Evolutionary conservation across 176 grass and related monocot genomes (phyloP), one percentile per base, ranked within the genome.

Genomic region (Zea luxurians): DNA sequence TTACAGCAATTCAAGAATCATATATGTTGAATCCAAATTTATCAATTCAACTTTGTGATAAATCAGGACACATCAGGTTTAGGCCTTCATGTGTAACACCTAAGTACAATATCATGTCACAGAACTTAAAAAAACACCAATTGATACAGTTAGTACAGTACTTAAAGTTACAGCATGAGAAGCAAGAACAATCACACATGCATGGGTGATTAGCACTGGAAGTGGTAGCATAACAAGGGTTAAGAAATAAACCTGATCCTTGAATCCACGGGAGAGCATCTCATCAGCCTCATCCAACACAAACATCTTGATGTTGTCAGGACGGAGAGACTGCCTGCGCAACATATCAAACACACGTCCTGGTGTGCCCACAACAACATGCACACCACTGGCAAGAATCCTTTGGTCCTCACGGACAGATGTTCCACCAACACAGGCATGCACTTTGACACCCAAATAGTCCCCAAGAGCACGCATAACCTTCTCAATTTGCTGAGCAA

Each of bases 251-350:
- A 89, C 92, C 92, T 96, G 92, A 82, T 96, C 92, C 82, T 91
- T 96, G 66, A 96, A 96, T 46, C 92, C 89, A 62, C 85, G 83
- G 0, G 92, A 96, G 13, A 96, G 89, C 92, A 96, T 96, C 70
- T 96, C 92, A 85, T 91, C 92, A 68, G 92, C 92, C 78, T 96
- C 92, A 85, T 96, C 92, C 78, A 96, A 20, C 50, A 91, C 92
- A 83, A 91, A 96, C 89, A 96, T 96, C 70, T 83, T 96, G 43
- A 96, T 96, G 46, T 79, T 13, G 18, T 96, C 89, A 1, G 92
- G 83, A 12, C 89, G 89, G 5, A 91, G 86, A 0, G 92, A 88
- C n/a, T 89, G 84, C 77, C 92, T 84, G 12, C 92, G 74, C 40
- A 92, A 12, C 92, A 96, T 96, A 52, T 96, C 89, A 38, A 89